Evolutionary conservation across 2,329 filamentous ascomycete genomes (phyloP), one percentile per base, ranked within the genome.

Genomic region (Massarina eburnea): DNA sequence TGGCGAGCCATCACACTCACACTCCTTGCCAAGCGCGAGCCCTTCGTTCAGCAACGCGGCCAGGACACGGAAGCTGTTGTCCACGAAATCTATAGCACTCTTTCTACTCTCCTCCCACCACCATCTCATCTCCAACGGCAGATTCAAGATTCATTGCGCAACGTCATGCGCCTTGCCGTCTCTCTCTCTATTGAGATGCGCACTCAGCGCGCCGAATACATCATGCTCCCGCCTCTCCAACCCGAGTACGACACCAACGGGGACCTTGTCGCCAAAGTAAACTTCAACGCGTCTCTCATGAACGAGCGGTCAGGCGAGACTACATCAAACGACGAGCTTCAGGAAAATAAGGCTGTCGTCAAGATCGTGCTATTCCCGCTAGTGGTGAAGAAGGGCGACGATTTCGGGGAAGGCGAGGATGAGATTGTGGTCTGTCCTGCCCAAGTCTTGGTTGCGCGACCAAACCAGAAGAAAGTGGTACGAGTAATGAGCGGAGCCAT

Each of bases 1-100:
- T 99, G 94, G 94, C 90, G 95, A 52, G 91, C 94, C 43, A 92
- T 94, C 30, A 99, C 94, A 10, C 80, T 99, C 37, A 96, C 91
- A 1, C 80, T 99, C 4, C 84, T 99, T 17, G 84, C 90, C 24
- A 88, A 84, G 67, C 83, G 92, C 37, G 81, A 86, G 12, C 76
- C 82, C n/a, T 99, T 97, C 73, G 80, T 83, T 52, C 77, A 84
- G 42, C 91, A 96, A 72, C 87, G 91, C 61, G 84, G 88, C 43
- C 84, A 88, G 59, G 95, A 99, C 72, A 96, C 91, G 3, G 91
- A 97, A 73, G 91, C 91, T 24, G 92, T 99, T n/a, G 89, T 94
- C 22, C 84, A 95, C 61, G 91, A 91, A 60, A 85, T 99, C 58
- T 89, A 94, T 70, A 83, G 86, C 68, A 92, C 89, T 1, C 78